These are phyloP conservation scores for Ophiostoma angusticollis DNA, from an alignment of 2,329 filamentous ascomycete genomes.

Conservation along the genomic window DNA sequence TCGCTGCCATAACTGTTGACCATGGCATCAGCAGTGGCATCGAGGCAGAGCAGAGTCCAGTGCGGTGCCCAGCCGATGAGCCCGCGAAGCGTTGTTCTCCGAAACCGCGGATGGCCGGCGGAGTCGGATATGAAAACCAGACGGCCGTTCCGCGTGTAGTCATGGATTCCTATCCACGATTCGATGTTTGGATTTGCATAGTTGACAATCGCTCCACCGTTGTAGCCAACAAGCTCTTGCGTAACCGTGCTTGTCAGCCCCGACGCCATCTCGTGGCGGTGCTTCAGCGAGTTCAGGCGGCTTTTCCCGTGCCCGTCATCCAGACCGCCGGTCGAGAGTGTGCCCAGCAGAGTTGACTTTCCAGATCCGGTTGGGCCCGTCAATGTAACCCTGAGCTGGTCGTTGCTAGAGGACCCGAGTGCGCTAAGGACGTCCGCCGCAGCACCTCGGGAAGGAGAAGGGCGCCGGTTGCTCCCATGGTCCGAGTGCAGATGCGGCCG, in stretches of 20 bases:
- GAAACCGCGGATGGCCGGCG: constrained; percentile 78
- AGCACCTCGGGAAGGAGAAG: too few species aligned
- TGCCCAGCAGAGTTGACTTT: constrained; percentile 84
- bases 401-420: constrained; percentile 26
- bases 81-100: constrained; percentile 76
- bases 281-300: constrained; percentile 75
- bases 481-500: constrained; percentile 49
- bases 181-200: constrained; percentile 78
- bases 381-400: constrained; percentile 76
- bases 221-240: constrained; percentile 85
- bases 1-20: constrained; percentile 22
- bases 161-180: constrained; percentile 91
- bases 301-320: constrained; percentile 91
- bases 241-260: constrained; percentile 91
- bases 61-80: constrained; percentile 94
- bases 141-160: constrained; percentile 57
- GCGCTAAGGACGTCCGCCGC: constrained; percentile 5
- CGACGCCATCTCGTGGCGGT: constrained; percentile 83
- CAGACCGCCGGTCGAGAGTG: constrained; percentile 70
- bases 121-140: constrained; percentile 86
- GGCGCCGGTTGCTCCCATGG: too few species aligned
- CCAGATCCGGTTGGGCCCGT: constrained; percentile 83
- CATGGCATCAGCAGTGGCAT: constrained; percentile 54
- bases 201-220: constrained; percentile 52
- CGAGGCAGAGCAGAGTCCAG: constrained; percentile 77